These are phyloP conservation scores for Cardiospermum halicacabum DNA, from an alignment of 345 rosid genomes.

Conservation along the genomic window DNA sequence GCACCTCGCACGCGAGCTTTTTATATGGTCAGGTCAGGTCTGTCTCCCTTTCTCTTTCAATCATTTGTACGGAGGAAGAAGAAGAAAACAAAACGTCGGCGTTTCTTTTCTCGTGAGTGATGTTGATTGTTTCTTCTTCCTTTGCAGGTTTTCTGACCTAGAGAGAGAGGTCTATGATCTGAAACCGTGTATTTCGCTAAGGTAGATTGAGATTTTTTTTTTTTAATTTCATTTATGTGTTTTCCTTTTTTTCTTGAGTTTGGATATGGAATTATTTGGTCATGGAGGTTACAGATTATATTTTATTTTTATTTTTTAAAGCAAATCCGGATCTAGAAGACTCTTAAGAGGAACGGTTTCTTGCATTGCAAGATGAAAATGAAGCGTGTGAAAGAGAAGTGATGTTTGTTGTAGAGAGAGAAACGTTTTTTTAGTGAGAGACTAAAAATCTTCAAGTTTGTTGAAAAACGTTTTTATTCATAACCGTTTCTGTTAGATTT, in stretches of 20 bases:
- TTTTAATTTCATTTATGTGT: neutral
- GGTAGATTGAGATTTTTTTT: neutral
- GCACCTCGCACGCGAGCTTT: neutral
- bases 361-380: constrained; percentile 14
- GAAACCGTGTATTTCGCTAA: neutral
- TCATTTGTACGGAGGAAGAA: neutral
- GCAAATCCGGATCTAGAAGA: constrained; percentile 11
- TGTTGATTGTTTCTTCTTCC: neutral
- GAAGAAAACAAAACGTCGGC: neutral
- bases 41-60: neutral
- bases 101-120: neutral
- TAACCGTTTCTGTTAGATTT: neutral
- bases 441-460: neutral
- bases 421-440: neutral
- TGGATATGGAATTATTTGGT: neutral
- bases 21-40: neutral
- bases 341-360: constrained; percentile 5
- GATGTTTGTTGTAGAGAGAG: constrained; percentile 15
- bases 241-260: neutral
- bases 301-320: neutral
- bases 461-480: neutral
- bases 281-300: neutral
- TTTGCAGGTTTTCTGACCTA: constrained; percentile 4
- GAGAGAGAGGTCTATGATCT: constrained; percentile 16
- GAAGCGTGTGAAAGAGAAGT: constrained; percentile 3